Percentiles rank a stretch among this genome's conserved stretches.
Conservation (phyloP, 164 flowering plant genomes). For the Umbellularia californica region DNA sequence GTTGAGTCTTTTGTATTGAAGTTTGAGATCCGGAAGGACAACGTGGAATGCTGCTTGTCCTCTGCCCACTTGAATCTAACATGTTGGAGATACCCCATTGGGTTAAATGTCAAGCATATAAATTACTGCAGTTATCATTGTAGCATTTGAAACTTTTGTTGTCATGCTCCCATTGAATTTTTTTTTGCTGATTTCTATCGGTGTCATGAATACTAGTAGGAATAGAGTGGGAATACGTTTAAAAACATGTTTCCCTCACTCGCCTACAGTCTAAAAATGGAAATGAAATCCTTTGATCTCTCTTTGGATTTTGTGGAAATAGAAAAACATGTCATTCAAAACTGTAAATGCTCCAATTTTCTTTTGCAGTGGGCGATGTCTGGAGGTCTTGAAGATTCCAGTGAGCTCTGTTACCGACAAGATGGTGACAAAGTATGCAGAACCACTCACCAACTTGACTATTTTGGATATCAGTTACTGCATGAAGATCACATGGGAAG, state of each 20-base stretch:
- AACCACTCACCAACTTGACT: constrained; percentile 34
- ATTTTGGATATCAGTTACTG: constrained; percentile 63
- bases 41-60: background rate
- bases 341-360: background rate
- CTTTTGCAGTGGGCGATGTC: constrained; percentile 48
- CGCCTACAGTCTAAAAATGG: background rate
- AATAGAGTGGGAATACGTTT: background rate
- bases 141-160: background rate
- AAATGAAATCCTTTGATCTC: background rate
- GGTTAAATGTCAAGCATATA: background rate
- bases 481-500: constrained; percentile 33
- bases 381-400: constrained; percentile 45
- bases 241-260: background rate
- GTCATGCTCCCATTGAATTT: background rate
- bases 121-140: background rate
- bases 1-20: background rate
- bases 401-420: constrained; percentile 50
- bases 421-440: constrained; percentile 44
- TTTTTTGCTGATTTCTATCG: background rate
- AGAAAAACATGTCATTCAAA: background rate
- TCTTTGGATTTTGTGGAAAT: background rate
- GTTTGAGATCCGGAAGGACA: background rate
- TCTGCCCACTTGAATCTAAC: background rate
- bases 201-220: background rate
- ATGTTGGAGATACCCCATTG: background rate